These are phyloP conservation scores for Botryotinia calthae DNA, from an alignment of 2,329 filamentous ascomycete genomes.

Conservation along the genomic window DNA sequence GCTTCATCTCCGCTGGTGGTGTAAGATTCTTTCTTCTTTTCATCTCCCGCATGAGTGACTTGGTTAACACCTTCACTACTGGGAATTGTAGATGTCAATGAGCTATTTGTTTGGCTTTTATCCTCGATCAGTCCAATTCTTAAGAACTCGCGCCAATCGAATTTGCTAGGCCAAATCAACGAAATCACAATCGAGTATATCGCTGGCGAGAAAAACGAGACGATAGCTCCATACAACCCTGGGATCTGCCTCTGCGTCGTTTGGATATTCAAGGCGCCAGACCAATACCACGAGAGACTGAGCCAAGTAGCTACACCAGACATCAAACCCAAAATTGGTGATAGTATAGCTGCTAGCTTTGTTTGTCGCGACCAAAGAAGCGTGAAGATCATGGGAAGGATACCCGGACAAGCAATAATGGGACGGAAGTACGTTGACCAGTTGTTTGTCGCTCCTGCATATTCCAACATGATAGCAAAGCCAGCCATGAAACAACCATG, in stretches of 20 bases:
- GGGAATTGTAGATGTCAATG: slow-evolving; percentile 10
- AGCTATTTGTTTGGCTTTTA: not conserved
- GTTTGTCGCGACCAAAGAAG: slow-evolving; percentile 45
- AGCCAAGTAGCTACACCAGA: slow-evolving; percentile 55
- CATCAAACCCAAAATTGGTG: slow-evolving; percentile 49
- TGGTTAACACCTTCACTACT: slow-evolving; percentile 27
- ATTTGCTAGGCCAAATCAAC: slow-evolving; percentile 44
- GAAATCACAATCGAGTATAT: slow-evolving; percentile 50
- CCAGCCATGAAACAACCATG: slow-evolving; percentile 49
- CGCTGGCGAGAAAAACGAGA: slow-evolving; percentile 45
- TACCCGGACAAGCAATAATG: slow-evolving; percentile 29
- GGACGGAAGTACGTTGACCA: slow-evolving; percentile 36
- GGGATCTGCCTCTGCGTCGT: slow-evolving; percentile 50
- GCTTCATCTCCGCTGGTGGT: not conserved
- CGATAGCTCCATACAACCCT: slow-evolving; percentile 53
- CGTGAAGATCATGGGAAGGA: slow-evolving; percentile 37
- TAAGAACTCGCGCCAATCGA: slow-evolving; percentile 45
- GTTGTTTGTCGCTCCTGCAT: slow-evolving; percentile 49
- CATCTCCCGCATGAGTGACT: not conserved
- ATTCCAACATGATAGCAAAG: slow-evolving; percentile 48
- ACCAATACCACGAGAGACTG: slow-evolving; percentile 43
- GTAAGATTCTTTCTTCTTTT: not conserved
- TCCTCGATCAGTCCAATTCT: slow-evolving; percentile 48
- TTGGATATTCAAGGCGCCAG: slow-evolving; percentile 44
- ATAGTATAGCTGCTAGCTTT: slow-evolving; percentile 48